These are phyloP conservation scores for Podaxis mareebaensis DNA, from an alignment of 768 basidiomycete species.

Conservation along the genomic window DNA sequence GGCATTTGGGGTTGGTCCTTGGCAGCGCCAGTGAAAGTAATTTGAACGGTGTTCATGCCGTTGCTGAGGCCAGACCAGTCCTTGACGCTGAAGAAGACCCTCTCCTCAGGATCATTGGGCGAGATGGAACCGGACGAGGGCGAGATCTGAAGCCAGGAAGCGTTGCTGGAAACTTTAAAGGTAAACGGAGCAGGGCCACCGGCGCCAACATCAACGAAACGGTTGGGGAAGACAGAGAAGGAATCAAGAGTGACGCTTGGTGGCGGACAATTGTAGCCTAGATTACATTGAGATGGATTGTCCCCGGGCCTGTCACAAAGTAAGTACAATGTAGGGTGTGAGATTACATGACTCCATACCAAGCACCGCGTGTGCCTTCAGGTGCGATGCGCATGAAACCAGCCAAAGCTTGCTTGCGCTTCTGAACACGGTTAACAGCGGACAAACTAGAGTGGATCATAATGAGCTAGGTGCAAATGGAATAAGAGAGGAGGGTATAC, in stretches of 20 bases:
- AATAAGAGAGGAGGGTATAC: slow-evolving; percentile 27
- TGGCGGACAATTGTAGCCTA: slow-evolving; percentile 45
- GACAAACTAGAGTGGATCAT: slow-evolving; percentile 45
- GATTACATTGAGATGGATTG: slow-evolving; percentile 55
- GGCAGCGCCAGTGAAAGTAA: slow-evolving; percentile 48
- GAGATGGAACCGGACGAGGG: slow-evolving; percentile 50
- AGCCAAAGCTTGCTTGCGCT: slow-evolving; percentile 54
- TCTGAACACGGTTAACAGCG: slow-evolving; percentile 47
- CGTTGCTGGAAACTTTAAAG: slow-evolving; percentile 49
- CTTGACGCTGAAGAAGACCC: slow-evolving; percentile 56
- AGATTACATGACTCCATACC: slow-evolving; percentile 33
- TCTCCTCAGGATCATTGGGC: slow-evolving; percentile 44
- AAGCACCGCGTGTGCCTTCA: slow-evolving; percentile 63
- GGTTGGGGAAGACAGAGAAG: slow-evolving; percentile 50
- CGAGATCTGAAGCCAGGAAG: slow-evolving; percentile 52
- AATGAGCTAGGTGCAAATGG: not conserved
- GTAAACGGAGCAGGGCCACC: slow-evolving; percentile 61
- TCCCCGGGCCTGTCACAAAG: slow-evolving; percentile 56
- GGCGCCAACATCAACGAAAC: slow-evolving; percentile 61
- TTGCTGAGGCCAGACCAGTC: slow-evolving; percentile 54
- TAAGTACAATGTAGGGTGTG: not conserved
- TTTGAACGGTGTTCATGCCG: slow-evolving; percentile 34
- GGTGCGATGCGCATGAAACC: slow-evolving; percentile 63
- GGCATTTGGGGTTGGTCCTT: slow-evolving; percentile 35
- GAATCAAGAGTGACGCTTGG: slow-evolving; percentile 55